phyloP scores from a whole-genome alignment of 1,139 yeast genomes.

The Meyerozyma elateridarum region DNA sequence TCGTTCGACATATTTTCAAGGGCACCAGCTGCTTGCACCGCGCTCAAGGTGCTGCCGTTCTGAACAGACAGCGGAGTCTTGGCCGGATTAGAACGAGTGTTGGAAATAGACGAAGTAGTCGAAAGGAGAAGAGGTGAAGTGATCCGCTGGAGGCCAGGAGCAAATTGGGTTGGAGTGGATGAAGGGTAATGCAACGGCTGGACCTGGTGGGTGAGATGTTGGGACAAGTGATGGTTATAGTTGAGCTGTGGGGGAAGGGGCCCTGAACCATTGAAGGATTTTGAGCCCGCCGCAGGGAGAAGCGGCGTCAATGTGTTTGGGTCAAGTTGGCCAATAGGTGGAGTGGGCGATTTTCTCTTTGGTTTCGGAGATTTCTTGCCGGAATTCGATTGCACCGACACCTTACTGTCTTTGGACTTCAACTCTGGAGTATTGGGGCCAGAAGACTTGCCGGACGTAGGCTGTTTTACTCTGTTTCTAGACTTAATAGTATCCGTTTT shows the following conservation, averaged over 20 bases:
- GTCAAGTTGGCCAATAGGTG: slow-evolving; percentile 7
- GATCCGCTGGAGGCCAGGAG: slow-evolving; percentile 57
- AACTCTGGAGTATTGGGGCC: slow-evolving; percentile 45
- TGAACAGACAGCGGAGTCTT: slow-evolving; percentile 9
- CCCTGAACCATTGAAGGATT: slow-evolving; percentile 1
- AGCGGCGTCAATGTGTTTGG: slow-evolving; percentile 22
- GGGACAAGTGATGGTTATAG: slow-evolving; percentile 26
- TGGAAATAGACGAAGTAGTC: slow-evolving; percentile 38
- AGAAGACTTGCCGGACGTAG: slow-evolving; percentile 23
- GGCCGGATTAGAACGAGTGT: slow-evolving; percentile 26
- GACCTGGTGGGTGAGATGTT: slow-evolving; percentile 29
- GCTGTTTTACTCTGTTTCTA: slow-evolving; percentile 71
- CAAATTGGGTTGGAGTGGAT: slow-evolving; percentile 67
- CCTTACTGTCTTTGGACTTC: slow-evolving; percentile 32
- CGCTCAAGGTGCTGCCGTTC: slow-evolving; percentile 14
- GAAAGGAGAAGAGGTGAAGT: slow-evolving; percentile 60
- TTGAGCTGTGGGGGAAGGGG: slow-evolving; percentile 10
- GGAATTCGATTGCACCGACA: slow-evolving; percentile 7
- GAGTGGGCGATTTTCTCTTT: slow-evolving; percentile 17
- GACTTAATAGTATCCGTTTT: slow-evolving; percentile 91
- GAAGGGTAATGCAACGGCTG: slow-evolving; percentile 63
- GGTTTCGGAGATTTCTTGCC: slow-evolving; percentile 32
- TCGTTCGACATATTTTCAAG: slow-evolving; percentile 52
- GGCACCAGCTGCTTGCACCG: slow-evolving; percentile 54
- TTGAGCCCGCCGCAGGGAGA: slow-evolving; percentile 20